phyloP scores from a whole-genome alignment of 2,329 filamentous ascomycete species.

The Monosporascus sp. region DNA sequence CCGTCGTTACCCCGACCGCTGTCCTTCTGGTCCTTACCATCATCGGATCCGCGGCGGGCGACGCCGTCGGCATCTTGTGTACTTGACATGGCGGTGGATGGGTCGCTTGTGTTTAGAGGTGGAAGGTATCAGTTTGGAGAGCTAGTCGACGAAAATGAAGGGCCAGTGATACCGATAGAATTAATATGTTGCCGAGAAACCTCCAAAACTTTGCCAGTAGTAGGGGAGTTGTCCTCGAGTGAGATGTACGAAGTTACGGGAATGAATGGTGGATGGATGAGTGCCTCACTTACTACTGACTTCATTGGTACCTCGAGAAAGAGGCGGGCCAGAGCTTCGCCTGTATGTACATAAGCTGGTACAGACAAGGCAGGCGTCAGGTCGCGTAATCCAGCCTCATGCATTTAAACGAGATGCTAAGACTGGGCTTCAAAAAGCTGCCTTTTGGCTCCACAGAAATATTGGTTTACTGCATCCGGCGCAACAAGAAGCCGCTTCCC shows the following conservation, averaged over 20 bases:
- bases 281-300: too few relatives aligned
- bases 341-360: not conserved
- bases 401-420: not conserved
- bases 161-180: not conserved
- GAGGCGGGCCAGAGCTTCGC: not conserved
- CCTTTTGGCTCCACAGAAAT: not conserved
- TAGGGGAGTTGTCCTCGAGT: not conserved
- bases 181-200: not conserved
- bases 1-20: slow-evolving; percentile 47
- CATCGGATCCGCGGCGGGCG: slow-evolving; percentile 23
- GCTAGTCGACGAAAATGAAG: not conserved
- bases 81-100: slow-evolving; percentile 24
- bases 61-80: slow-evolving; percentile 18
- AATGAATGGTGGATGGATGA: too few relatives aligned
- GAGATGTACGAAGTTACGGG: too few relatives aligned
- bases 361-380: not conserved
- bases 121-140: not conserved
- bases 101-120: slow-evolving; percentile 1
- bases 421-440: not conserved
- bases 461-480: not conserved
- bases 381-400: not conserved
- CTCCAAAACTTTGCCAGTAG: not conserved
- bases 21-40: slow-evolving; percentile 48
- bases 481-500: too few relatives aligned
- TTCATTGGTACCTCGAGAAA: not conserved